Evolutionary conservation across 176 grass and related monocot species (phyloP).

Genomic region (Areca catechu): DNA sequence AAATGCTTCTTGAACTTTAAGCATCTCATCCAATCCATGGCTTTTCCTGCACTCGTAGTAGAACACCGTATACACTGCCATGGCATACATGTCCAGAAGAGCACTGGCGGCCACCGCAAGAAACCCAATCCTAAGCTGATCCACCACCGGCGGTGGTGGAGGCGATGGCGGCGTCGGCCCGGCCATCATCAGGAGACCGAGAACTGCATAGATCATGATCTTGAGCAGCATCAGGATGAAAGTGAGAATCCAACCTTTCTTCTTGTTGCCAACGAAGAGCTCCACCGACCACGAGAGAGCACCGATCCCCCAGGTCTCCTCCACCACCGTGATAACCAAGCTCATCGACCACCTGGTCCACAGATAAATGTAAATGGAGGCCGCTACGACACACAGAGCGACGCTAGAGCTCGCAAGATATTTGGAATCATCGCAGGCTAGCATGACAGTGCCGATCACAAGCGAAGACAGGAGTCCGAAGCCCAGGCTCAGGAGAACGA

Average conservation of each 20-base stretch:
- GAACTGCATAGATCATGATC: slow-evolving; percentile 12
- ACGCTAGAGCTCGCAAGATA: not conserved
- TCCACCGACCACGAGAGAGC: slow-evolving; percentile 44
- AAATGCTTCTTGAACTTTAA: no score
- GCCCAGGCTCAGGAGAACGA: slow-evolving; percentile 20
- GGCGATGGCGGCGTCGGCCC: not conserved
- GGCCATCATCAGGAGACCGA: slow-evolving; percentile 1
- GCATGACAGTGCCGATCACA: slow-evolving; percentile 1
- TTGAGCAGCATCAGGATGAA: slow-evolving; percentile 22
- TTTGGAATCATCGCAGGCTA: not conserved
- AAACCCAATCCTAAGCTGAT: not conserved
- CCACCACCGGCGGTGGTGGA: not conserved
- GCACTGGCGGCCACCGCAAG: not conserved
- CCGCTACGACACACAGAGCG: not conserved
- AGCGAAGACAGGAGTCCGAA: slow-evolving; percentile 12
- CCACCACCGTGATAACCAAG: slow-evolving; percentile 23
- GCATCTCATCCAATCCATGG: not conserved
- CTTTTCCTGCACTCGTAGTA: not conserved
- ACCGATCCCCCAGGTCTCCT: slow-evolving; percentile 44
- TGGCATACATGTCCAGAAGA: not conserved
- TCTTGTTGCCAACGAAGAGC: slow-evolving; percentile 35
- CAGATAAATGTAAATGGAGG: slow-evolving; percentile 26
- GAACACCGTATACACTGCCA: not conserved
- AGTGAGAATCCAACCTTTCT: slow-evolving; percentile 21
- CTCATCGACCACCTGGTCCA: slow-evolving; percentile 36